Conservation (phyloP, 768 basidiomycete species). For the Udeniomyces megalosporus region DNA sequence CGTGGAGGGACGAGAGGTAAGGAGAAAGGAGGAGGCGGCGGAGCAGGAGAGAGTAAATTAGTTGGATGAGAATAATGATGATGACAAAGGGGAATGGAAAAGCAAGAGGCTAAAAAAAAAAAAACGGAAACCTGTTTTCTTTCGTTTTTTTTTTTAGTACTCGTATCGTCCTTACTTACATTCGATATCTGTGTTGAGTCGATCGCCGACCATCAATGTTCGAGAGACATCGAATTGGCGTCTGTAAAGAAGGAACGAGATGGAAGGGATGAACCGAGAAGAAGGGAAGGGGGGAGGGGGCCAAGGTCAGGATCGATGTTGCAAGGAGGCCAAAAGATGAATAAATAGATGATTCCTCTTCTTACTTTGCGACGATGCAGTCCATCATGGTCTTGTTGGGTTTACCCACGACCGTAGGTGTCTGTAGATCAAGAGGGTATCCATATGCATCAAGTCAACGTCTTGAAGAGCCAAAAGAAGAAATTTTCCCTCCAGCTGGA, state of each 20-base stretch:
- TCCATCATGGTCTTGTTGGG: slow-evolving; percentile 85
- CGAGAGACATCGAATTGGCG: slow-evolving; percentile 67
- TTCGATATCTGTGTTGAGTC: slow-evolving; percentile 79
- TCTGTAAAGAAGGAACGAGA: slow-evolving; percentile 32
- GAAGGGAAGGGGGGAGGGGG: not conserved
- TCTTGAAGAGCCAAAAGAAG: no score
- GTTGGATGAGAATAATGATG: not conserved
- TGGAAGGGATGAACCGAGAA: not conserved
- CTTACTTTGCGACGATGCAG: slow-evolving; percentile 64
- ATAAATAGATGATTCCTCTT: not conserved
- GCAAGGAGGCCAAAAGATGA: no score
- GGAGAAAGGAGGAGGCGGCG: not conserved
- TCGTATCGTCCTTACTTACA: no score
- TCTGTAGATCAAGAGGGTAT: not conserved
- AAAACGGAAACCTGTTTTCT: no score
- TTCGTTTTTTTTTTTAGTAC: no score
- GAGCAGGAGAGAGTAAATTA: not conserved
- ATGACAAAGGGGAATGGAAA: not conserved
- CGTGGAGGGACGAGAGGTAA: not conserved
- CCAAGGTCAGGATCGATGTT: no score
- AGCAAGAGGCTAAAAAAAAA: no score
- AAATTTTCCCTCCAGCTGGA: no score
- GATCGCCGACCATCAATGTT: slow-evolving; percentile 92
- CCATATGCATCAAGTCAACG: not conserved
- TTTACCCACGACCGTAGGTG: slow-evolving; percentile 41